Base-by-base conservation (phyloP, 176 grass and related monocot genomes). In the Oryza glaberrima region DNA sequence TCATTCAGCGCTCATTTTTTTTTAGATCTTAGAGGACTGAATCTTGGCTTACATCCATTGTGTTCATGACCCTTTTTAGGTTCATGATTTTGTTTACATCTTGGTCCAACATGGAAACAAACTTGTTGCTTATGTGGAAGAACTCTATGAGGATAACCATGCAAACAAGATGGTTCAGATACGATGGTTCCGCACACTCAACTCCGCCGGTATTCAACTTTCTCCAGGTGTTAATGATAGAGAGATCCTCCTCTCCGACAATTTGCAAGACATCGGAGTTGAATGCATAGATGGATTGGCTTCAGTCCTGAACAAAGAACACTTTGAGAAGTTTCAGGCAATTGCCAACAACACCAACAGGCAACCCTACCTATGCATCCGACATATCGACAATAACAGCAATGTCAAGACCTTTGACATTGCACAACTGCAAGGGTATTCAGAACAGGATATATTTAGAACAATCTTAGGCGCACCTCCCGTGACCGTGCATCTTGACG, bases 11-110 rank as follows among this genome's bases (percentile, higher is more conserved):
- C 5, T 1, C 30, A 32, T 32, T 32, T 32, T 61, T n/a, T 9
- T 61, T 4, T 67, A 38, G 7, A 13, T 23, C 67, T 26, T 47
- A 3, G 47, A 6, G 10, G 4, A 35, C 14, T 65, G 38, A 13
- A 78, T 9, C 44, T 83, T 36, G 34, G 26, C 44, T 79, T 77
- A 84, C 65, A 73, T 66, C n/a, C 11, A 11, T 75, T 85, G 30
- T 32, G 30, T 32, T 32, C 30, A 32, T 32, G 47, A 8, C 40
- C 58, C 19, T 46, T 76, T 84, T 36, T 13, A 95, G 93, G 90
- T 95, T 35, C 80, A 95, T 78, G 79, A 92, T 68, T 95, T 95
- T 78, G 85, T 95, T 63, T 88, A 77, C 75, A 83, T 95, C 48
- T 70, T 86, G 82, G 23, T 36, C 48, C 88, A 90, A 86, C 79